Conservation (phyloP, 306 rosid species). For the cucumber (Cucumis sativus) region DNA sequence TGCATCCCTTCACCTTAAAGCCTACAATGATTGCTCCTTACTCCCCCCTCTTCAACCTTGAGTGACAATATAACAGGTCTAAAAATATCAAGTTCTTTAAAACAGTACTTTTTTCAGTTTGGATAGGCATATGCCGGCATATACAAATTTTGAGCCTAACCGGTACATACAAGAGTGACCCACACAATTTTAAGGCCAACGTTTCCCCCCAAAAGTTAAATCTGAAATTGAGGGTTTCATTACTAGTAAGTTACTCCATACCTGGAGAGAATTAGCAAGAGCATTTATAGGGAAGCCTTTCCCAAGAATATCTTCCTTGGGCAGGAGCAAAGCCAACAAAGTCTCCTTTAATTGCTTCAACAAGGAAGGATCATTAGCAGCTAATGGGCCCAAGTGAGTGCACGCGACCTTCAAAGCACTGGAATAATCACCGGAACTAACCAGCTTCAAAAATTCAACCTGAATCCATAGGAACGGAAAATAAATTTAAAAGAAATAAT, state of each 20-base stretch:
- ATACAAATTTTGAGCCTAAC: too few species aligned
- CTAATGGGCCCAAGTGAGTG: constrained; percentile 87
- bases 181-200: too few species aligned
- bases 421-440: constrained; percentile 68
- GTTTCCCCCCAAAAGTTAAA: too few species aligned
- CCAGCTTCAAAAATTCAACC: constrained; percentile 97
- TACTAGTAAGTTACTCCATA: constrained; percentile 3
- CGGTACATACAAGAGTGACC: too few species aligned
- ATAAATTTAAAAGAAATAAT: neutral
- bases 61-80: neutral
- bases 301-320: constrained; percentile 60
- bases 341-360: constrained; percentile 88
- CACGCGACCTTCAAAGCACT: constrained; percentile 81
- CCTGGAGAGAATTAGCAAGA: constrained; percentile 94
- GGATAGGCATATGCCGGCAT: neutral
- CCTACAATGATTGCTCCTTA: neutral
- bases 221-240: neutral
- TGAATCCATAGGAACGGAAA: constrained; percentile 23
- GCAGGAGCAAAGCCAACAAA: constrained; percentile 69
- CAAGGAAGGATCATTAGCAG: constrained; percentile 64
- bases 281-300: constrained; percentile 82
- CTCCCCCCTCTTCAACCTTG: neutral
- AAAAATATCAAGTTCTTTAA: neutral
- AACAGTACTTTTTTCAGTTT: neutral
- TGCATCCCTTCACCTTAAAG: neutral